A percentile compares a stretch with the other conserved stretches of the same genome.
These are phyloP conservation scores for Fusarium caatingaense DNA, from an alignment of 2,329 filamentous ascomycete species.

Conservation along the genomic window DNA sequence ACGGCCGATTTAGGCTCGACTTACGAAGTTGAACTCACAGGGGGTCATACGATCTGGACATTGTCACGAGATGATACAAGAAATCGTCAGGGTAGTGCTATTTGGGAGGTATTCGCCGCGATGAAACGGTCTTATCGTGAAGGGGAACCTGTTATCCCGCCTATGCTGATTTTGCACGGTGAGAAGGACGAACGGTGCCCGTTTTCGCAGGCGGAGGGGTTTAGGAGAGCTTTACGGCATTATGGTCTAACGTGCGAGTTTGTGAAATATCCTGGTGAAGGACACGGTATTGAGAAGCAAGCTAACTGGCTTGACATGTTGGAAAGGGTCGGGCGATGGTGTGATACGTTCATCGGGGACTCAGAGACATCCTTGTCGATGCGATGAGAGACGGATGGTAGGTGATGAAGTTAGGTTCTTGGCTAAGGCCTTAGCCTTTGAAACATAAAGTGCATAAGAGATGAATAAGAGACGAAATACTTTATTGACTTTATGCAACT, in stretches of 20 bases:
- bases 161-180: constrained; percentile 33
- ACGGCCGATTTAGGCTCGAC: constrained; percentile 41
- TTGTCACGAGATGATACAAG: constrained; percentile 9
- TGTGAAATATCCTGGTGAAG: constrained; percentile 24
- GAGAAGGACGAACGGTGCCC: constrained; percentile 28
- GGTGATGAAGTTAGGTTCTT: too few relatives aligned
- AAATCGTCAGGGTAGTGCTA: constrained; percentile 28
- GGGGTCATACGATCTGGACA: constrained; percentile 17
- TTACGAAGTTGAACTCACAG: constrained; percentile 23
- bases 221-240: constrained; percentile 16
- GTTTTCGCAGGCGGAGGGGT: constrained; percentile 23
- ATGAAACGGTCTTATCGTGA: constrained; percentile 1
- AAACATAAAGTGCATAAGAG: too few relatives aligned
- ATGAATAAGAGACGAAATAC: too few relatives aligned
- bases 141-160: constrained; percentile 5
- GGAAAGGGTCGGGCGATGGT: constrained; percentile 27
- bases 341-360: constrained; percentile 20
- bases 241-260: constrained; percentile 23
- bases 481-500: too few relatives aligned
- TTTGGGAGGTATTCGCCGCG: constrained; percentile 24
- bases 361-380: not conserved
- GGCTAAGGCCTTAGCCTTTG: too few relatives aligned
- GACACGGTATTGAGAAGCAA: constrained; percentile 12
- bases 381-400: too few relatives aligned
- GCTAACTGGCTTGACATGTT: constrained; percentile 35